Evolutionary conservation across 73 alveolate genomes (phyloP).

Genomic region (Symbiodinium pilosum): DNA sequence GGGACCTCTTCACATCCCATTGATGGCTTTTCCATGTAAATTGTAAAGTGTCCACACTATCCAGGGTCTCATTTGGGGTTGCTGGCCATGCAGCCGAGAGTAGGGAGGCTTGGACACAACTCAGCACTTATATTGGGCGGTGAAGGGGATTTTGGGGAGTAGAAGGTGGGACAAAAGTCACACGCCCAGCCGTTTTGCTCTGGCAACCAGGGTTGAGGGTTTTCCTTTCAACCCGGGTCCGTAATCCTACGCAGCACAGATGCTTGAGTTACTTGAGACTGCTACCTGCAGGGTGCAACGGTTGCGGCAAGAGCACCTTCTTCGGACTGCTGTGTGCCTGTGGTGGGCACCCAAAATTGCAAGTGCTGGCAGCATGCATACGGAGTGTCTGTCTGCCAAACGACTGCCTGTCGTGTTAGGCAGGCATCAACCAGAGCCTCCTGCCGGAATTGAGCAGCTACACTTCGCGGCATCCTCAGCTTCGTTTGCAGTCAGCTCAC

Average conservation of each 20-base stretch:
- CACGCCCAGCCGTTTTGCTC: background rate
- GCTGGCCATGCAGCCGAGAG: too few species aligned
- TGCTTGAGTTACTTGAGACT: too few species aligned
- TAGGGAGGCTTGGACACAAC: too few species aligned
- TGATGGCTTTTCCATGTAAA: too few species aligned
- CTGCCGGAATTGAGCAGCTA: background rate
- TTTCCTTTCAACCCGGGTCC: too few species aligned
- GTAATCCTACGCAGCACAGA: too few species aligned
- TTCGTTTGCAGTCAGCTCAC: background rate
- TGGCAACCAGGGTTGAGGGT: background rate
- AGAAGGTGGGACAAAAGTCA: background rate
- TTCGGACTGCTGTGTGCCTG: background rate
- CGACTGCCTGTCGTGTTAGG: background rate
- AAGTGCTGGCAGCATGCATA: background rate
- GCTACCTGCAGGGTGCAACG: background rate
- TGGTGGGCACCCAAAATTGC: background rate
- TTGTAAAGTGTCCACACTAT: too few species aligned
- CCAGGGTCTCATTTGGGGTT: too few species aligned
- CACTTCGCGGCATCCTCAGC: background rate
- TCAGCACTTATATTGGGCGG: too few species aligned
- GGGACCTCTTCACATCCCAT: too few species aligned
- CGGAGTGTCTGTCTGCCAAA: background rate
- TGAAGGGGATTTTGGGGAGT: background rate
- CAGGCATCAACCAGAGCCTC: constrained; percentile 4
- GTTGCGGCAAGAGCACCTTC: constrained; percentile 12